Percentiles rank a stretch among this genome's conserved stretches.
phyloP scores from a whole-genome alignment of 2,329 filamentous ascomycete species.

The Botrytis cinerea region DNA sequence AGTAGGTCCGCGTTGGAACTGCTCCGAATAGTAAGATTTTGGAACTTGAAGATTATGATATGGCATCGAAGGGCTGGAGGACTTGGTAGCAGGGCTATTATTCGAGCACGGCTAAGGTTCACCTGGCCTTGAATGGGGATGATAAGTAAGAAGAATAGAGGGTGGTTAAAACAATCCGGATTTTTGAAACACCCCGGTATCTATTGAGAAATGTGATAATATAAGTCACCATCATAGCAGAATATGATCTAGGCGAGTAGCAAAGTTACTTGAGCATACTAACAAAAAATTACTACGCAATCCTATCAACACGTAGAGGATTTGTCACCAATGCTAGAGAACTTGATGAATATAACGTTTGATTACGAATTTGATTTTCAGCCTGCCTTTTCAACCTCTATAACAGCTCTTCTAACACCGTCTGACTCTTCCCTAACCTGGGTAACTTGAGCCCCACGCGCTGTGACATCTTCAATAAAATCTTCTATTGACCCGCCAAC shows the following conservation, averaged over 20 bases:
- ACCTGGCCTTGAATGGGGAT: not conserved
- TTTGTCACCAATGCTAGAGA: not conserved
- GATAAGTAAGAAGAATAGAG: not conserved
- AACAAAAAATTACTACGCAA: not conserved
- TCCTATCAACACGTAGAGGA: not conserved
- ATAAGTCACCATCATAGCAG: not conserved
- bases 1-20: not conserved
- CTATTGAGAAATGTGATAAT: not conserved
- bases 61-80: not conserved
- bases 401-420: conserved; percentile 62
- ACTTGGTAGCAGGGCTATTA: not conserved
- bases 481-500: conserved; percentile 81
- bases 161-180: not conserved
- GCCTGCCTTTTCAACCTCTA: conserved; percentile 42
- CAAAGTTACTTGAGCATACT: not conserved
- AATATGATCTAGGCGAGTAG: not conserved
- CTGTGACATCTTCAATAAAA: conserved; percentile 58
- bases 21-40: not conserved
- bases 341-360: not conserved
- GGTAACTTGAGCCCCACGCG: conserved; percentile 51
- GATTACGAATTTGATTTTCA: not conserved
- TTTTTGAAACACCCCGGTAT: fast-evolving
- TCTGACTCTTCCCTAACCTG: conserved; percentile 59
- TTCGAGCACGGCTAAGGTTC: not conserved
- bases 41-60: not conserved